Conservation (phyloP, 2,329 filamentous ascomycete genomes). For the Fusarium sp. region DNA sequence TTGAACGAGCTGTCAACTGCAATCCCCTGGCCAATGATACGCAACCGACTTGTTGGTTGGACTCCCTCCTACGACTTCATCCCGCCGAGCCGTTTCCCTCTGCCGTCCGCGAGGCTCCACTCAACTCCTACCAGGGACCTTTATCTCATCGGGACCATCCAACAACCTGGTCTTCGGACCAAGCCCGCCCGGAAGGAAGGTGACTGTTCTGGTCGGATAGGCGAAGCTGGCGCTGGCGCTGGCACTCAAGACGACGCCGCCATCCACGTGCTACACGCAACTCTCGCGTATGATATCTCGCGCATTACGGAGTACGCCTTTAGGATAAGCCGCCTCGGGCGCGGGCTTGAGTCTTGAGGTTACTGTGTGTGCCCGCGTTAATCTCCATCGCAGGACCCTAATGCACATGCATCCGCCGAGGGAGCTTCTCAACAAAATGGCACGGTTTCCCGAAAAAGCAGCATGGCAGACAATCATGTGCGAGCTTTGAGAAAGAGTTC, state of each 20-base stretch:
- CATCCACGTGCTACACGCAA: conserved; percentile 15
- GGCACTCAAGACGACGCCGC: not conserved
- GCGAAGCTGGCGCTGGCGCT: conserved; percentile 8
- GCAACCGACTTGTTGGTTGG: conserved; percentile 20
- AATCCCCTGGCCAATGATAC: conserved; percentile 20
- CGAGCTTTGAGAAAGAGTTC: not conserved
- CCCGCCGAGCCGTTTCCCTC: conserved; percentile 7
- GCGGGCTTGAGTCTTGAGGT: conserved; percentile 12
- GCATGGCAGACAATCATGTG: not conserved
- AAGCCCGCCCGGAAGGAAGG: conserved; percentile 6
- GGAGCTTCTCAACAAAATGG: not conserved
- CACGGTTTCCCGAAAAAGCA: not conserved
- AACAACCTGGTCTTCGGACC: conserved; percentile 35
- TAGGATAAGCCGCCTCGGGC: conserved; percentile 20
- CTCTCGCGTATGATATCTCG: conserved; percentile 24
- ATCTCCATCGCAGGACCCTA: conserved; percentile 10
- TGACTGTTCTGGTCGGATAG: not conserved
- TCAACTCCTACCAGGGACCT: conserved; percentile 10
- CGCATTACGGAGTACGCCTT: conserved; percentile 2
- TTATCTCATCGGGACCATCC: conserved; percentile 20
- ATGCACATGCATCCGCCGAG: conserved; percentile 1
- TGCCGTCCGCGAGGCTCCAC: conserved; percentile 15
- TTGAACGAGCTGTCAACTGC: not conserved
- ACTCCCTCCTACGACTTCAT: not conserved
- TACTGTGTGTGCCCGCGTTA: conserved; percentile 5